Conservation (phyloP, 495 filamentous ascomycete species). For the Bacidia rubella region DNA sequence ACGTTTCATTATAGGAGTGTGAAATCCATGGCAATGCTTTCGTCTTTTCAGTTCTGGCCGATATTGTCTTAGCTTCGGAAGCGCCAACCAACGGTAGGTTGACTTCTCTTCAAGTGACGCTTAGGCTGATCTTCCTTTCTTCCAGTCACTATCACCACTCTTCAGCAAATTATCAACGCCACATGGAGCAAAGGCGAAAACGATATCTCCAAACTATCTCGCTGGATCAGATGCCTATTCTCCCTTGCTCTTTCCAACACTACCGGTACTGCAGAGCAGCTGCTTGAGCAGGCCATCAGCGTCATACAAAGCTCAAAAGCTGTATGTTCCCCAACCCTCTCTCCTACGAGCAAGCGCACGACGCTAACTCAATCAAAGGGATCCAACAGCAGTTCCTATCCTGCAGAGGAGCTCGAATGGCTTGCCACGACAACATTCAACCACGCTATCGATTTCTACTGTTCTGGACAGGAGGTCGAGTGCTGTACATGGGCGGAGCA, state of each 20-base stretch:
- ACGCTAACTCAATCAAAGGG: not conserved
- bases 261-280: slow-evolving; percentile 29
- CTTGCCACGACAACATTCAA: slow-evolving; percentile 65
- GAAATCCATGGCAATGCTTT: slow-evolving; percentile 7
- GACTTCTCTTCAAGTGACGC: not conserved
- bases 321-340: not conserved
- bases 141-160: slow-evolving; percentile 29
- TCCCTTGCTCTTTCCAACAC: slow-evolving; percentile 41
- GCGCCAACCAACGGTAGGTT: slow-evolving; percentile 30
- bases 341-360: not conserved
- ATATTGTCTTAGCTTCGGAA: slow-evolving; percentile 43
- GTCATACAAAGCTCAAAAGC: slow-evolving; percentile 30
- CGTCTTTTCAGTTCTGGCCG: slow-evolving; percentile 30
- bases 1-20: slow-evolving; percentile 15
- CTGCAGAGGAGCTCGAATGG: slow-evolving; percentile 61
- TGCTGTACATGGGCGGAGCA: slow-evolving; percentile 52
- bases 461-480: slow-evolving; percentile 36
- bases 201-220: slow-evolving; percentile 43
- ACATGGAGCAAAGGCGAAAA: slow-evolving; percentile 41
- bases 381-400: slow-evolving; percentile 33
- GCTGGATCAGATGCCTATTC: slow-evolving; percentile 63
- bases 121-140: slow-evolving; percentile 7
- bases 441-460: slow-evolving; percentile 58
- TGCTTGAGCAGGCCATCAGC: slow-evolving; percentile 43
- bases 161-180: slow-evolving; percentile 46